These are phyloP conservation scores for Breynia disticha DNA, from an alignment of 441 rosid genomes.

Conservation along the genomic window DNA sequence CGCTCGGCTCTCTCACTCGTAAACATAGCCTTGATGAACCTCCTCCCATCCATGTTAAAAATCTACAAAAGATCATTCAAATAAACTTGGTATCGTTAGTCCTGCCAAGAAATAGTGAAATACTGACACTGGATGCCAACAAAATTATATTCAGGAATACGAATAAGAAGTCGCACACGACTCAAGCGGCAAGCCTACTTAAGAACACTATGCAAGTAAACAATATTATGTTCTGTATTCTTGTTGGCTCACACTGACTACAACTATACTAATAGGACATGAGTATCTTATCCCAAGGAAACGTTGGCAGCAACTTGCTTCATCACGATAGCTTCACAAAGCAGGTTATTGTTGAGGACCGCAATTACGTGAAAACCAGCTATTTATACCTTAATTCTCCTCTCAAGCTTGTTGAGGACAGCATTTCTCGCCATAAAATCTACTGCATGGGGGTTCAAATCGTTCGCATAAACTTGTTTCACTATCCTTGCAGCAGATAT, in stretches of 20 bases:
- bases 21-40: slow-evolving; percentile 73
- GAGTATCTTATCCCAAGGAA: no score
- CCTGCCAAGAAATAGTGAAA: slow-evolving; percentile 2
- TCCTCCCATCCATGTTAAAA: slow-evolving; percentile 87
- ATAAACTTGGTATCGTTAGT: slow-evolving; percentile 8
- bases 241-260: not conserved
- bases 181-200: not conserved
- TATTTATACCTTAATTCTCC: slow-evolving; percentile 49
- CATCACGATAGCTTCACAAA: no score
- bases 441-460: slow-evolving; percentile 74
- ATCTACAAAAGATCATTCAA: slow-evolving; percentile 30
- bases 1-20: slow-evolving; percentile 55
- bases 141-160: not conserved
- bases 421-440: slow-evolving; percentile 68
- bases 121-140: not conserved
- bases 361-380: slow-evolving; percentile 1
- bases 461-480: slow-evolving; percentile 84
- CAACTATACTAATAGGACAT: not conserved
- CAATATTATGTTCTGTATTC: not conserved
- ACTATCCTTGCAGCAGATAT: slow-evolving; percentile 77
- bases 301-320: no score
- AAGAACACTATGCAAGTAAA: not conserved
- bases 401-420: slow-evolving; percentile 72
- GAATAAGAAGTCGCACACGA: not conserved
- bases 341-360: no score